Percentiles rank a stretch among this genome's conserved stretches.
Evolutionary conservation across 2,329 filamentous ascomycete species (phyloP).

Genomic region (Fusarium illudens): DNA sequence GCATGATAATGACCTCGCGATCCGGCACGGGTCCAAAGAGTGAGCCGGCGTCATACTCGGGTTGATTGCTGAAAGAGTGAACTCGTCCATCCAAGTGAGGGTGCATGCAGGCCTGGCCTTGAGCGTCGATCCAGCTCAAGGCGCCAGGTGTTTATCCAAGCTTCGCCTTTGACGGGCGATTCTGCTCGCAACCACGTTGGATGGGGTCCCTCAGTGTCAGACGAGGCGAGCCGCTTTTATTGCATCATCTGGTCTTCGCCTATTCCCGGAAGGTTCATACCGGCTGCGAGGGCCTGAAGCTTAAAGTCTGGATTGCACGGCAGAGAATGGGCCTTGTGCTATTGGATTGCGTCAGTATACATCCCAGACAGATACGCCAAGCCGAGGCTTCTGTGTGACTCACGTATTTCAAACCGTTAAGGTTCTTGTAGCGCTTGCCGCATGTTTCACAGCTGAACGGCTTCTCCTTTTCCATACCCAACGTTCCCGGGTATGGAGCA

Average conservation of each 20-base stretch:
- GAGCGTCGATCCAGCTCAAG: background rate
- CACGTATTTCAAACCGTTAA: slow-evolving; percentile 97
- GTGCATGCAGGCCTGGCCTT: background rate
- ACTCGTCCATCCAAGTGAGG: background rate
- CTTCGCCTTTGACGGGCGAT: background rate
- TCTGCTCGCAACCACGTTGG: background rate
- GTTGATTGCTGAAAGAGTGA: slow-evolving; percentile 1
- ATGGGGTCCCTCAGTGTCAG: background rate
- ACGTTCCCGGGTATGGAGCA: slow-evolving; percentile 90
- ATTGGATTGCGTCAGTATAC: slow-evolving; percentile 45
- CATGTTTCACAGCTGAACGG: slow-evolving; percentile 97
- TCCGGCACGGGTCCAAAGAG: slow-evolving; percentile 24
- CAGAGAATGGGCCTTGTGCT: slow-evolving; percentile 83
- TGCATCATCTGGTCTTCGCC: slow-evolving; percentile 56
- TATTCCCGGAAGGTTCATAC: slow-evolving; percentile 54
- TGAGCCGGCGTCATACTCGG: background rate
- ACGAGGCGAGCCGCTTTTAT: slow-evolving; percentile 28
- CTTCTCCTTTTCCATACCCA: slow-evolving; percentile 99
- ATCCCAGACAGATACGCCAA: background rate
- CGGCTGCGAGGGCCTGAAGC: slow-evolving; percentile 55
- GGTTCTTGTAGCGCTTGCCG: slow-evolving; percentile 98
- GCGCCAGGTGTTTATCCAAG: background rate
- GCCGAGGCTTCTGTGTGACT: slow-evolving; percentile 43
- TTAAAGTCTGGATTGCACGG: slow-evolving; percentile 86
- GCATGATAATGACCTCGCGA: slow-evolving; percentile 22